Evolutionary conservation across 2,329 filamentous ascomycete genomes (phyloP).

Genomic region (Scedosporium minutisporum): DNA sequence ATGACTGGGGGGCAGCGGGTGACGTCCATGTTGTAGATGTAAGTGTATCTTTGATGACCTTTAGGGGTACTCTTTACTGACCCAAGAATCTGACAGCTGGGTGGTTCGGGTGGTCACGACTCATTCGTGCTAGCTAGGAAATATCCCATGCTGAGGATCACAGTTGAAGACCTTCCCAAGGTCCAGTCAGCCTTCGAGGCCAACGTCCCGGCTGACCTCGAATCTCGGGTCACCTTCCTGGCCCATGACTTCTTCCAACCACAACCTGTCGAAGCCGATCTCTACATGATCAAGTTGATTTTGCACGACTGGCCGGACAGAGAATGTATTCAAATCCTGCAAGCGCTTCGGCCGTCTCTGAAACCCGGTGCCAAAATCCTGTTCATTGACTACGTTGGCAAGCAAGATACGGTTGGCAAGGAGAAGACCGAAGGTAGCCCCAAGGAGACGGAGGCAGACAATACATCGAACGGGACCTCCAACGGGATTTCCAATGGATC

Average conservation of each 20-base stretch:
- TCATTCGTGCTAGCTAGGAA: slow-evolving; percentile 41
- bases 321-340: slow-evolving; percentile 37
- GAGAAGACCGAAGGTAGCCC: slow-evolving; percentile 15
- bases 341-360: slow-evolving; percentile 42
- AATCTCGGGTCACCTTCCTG: slow-evolving; percentile 29
- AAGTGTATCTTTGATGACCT: slow-evolving; percentile 46
- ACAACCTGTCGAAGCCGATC: slow-evolving; percentile 45
- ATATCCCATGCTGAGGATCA: slow-evolving; percentile 41
- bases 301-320: slow-evolving; percentile 52
- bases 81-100: slow-evolving; percentile 46
- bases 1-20: slow-evolving; percentile 42
- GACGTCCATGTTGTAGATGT: slow-evolving; percentile 43
- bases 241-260: slow-evolving; percentile 49
- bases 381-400: slow-evolving; percentile 36
- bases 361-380: slow-evolving; percentile 43
- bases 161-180: slow-evolving; percentile 45
- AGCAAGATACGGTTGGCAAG: slow-evolving; percentile 26
- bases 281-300: slow-evolving; percentile 53
- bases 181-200: slow-evolving; percentile 35
- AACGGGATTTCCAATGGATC: slow-evolving; percentile 10
- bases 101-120: slow-evolving; percentile 51
- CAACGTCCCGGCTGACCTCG: slow-evolving; percentile 19
- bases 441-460: slow-evolving; percentile 27
- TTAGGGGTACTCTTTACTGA: slow-evolving; percentile 29
- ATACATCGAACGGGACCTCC: slow-evolving; percentile 28